Evolutionary conservation across 257 asterid species (phyloP).

Genomic region (Nicotiana sylvestris): DNA sequence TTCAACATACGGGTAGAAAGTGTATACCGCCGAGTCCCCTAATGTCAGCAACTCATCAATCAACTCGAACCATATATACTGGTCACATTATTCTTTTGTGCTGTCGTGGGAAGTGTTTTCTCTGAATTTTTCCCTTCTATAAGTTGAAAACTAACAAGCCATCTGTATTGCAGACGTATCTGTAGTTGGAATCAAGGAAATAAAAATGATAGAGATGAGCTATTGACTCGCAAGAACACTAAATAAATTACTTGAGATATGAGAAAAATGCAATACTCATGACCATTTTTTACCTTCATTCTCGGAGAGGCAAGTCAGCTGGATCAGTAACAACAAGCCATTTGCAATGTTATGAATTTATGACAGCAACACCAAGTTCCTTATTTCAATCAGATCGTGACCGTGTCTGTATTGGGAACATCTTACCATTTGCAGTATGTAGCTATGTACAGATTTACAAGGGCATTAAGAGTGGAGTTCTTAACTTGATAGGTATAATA

Average conservation of each 20-base stretch:
- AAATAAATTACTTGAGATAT: background rate
- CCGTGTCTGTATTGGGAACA: conserved; percentile 8
- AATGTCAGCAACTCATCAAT: background rate
- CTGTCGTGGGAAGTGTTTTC: background rate
- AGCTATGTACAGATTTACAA: conserved; percentile 49
- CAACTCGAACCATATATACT: background rate
- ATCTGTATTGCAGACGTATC: background rate
- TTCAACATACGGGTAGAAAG: background rate
- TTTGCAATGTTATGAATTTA: background rate
- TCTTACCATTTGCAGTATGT: conserved; percentile 17
- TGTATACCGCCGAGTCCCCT: background rate
- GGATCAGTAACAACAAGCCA: background rate
- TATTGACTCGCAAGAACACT: background rate
- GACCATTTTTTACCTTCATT: background rate
- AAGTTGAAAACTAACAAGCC: background rate
- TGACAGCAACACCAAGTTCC: conserved; percentile 9
- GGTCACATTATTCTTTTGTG: background rate
- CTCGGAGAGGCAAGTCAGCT: conserved; percentile 4
- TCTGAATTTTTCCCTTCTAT: background rate
- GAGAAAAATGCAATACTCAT: background rate
- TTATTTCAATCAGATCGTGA: conserved; percentile 13
- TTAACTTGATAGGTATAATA: conserved; percentile 19
- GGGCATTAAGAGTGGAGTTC: conserved; percentile 31
- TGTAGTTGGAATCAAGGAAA: background rate
- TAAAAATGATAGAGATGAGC: background rate